Evolutionary conservation across 257 asterid genomes (phyloP).

Genomic region (Eustoma russellianum): DNA sequence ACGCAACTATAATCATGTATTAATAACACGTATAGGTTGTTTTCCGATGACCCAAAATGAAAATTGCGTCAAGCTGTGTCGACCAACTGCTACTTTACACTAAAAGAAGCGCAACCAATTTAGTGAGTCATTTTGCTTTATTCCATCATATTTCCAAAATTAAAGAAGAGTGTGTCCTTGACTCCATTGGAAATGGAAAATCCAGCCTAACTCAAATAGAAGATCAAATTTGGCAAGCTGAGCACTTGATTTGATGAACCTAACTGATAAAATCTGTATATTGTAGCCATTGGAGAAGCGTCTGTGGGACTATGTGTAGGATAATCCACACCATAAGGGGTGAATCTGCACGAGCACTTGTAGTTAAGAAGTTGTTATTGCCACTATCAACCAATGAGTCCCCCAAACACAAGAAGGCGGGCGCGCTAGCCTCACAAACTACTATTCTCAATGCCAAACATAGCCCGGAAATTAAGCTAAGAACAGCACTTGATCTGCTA

Average conservation of each 20-base stretch:
- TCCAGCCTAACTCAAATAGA: too few relatives aligned
- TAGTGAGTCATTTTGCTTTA: too few relatives aligned
- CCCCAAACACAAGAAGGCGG: constrained; percentile 37
- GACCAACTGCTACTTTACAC: too few relatives aligned
- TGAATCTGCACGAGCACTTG: constrained; percentile 37
- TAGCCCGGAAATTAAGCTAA: constrained; percentile 13
- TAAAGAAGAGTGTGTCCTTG: too few relatives aligned
- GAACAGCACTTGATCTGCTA: background rate
- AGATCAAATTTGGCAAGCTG: too few relatives aligned
- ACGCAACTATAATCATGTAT: too few relatives aligned
- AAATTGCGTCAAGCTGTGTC: too few relatives aligned
- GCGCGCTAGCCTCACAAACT: constrained; percentile 10
- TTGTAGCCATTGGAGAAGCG: constrained; percentile 45
- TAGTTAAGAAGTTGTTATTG: constrained; percentile 35
- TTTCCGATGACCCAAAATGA: too few relatives aligned
- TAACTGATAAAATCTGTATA: constrained; percentile 39
- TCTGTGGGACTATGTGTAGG: constrained; percentile 26
- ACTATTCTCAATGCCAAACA: constrained; percentile 2
- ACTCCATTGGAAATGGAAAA: too few relatives aligned
- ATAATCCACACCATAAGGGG: constrained; percentile 40
- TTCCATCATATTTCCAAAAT: too few relatives aligned
- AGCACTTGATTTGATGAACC: constrained; percentile 1
- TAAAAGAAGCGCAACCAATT: too few relatives aligned
- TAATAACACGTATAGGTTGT: too few relatives aligned
- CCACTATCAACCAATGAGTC: constrained; percentile 41